Evolutionary conservation across 768 basidiomycete genomes (phyloP), one percentile per base, ranked within the genome.

Genomic region (Boletus edulis): DNA sequence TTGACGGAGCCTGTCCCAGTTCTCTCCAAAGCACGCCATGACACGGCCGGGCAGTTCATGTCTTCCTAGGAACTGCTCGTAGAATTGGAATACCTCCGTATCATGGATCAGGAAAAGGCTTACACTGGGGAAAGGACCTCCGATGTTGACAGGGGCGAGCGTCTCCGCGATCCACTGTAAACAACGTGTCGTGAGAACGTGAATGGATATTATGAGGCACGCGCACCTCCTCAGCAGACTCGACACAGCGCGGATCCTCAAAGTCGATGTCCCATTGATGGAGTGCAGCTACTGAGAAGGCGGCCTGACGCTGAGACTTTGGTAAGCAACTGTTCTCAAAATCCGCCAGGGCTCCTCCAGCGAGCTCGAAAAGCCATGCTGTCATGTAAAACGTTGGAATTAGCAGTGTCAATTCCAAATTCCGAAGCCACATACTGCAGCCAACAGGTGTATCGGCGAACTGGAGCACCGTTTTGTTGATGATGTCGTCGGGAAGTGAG

Each of bases 311-410:
- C 64, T 92, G 89, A 12, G 80, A 77, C 66, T 85, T 85, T 4
- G 92, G 91, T 14, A 93, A 71, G 60, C 89, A 91, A 13, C 78
- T 85, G 59, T 86, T 78, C 52, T 89, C 86, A 55, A 81, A 83
- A 66, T 94, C 91, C 0, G 71, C 68, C 39, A 91, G 80, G 1
- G 89, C 89, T 17, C 91, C 91, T 2, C 89, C 94, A 0, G 89
- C 88, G 40, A 94, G 80, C 70, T 97, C 94, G 68, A 96, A 95
- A 9, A 97, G 76, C 94, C 92, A 96, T 15, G 92, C 93, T 92
- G 39, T 17, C 38, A 45, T 8, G 11, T 12, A n/a, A 4, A 39
- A 27, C 18, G 15, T 42, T 15, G 5, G 39, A 58, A 46, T 62
- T 41, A 56, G 45, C 15, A 5, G 5, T 8, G n/a, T 32, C 24